Evolutionary conservation across 202 grass and related monocot genomes (phyloP), one percentile per base, ranked within the genome.

Genomic region (Zoysia matrella): DNA sequence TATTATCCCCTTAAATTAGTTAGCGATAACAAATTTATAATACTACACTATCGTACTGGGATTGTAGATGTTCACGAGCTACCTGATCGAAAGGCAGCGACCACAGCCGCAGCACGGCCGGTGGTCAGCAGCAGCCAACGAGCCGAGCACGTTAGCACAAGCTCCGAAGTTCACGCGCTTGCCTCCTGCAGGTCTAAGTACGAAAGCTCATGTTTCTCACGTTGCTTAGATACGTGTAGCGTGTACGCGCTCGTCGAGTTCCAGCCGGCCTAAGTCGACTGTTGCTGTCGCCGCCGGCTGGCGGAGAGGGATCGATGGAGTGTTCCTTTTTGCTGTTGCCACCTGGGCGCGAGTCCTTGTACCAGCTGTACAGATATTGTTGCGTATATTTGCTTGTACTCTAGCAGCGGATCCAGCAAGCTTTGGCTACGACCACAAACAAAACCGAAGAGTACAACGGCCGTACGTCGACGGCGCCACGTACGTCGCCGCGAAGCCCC

Each of bases 111-210:
- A 57, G 1, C 74, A 4, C 72, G 45, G 54, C 48, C 71, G 81
- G 86, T 85, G 87, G 82, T 52, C 64, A 50, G 65, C 65, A 53
- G 50, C 72, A 49, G 72, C 82, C 76, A 55, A 85, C 77, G 82
- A 52, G 56, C 43, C 58, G 58, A 66, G 58, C 72, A 85, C 77
- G 82, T 65, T 11, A 64, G 68, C 65, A 13, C 79, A 30, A 61
- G 55, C 44, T 78, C 36, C 75, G 62, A 60, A 3, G 52, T 52
- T 11, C 49, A 1, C 2, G 11, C 14, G 13, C 6, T 0, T 7
- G 3, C 1, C 3, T 22, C 22, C 22, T 22, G 22, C 22, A 22
- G 22, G 22, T 22, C 22, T 22, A 22, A 22, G 22, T 22, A 63
- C 68, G 68, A 70, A 60, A 78, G 36, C n/a, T n/a, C 82, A 14